These are phyloP conservation scores for Lactarius sanguifluus DNA, from an alignment of 768 basidiomycete species.

Conservation along the genomic window DNA sequence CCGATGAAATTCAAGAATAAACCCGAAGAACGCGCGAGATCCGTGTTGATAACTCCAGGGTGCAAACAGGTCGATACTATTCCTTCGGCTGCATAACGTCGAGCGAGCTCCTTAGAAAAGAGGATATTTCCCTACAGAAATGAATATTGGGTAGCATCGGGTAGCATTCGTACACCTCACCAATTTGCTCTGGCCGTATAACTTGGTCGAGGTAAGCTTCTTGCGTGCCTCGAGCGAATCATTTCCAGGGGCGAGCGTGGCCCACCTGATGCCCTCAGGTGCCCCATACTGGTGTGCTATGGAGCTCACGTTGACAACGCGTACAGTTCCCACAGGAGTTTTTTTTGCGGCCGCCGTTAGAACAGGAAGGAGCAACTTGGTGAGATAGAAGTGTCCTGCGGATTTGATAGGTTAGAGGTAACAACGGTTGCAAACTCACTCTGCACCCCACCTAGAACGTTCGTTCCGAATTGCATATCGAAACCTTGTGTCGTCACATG, in stretches of 20 bases:
- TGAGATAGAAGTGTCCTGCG: constrained; percentile 30
- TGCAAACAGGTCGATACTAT: constrained; percentile 30
- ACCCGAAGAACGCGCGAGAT: constrained; percentile 1
- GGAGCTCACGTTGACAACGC: constrained; percentile 33
- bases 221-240: constrained; percentile 11
- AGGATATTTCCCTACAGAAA: constrained; percentile 31
- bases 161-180: constrained; percentile 1
- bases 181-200: constrained; percentile 24
- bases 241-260: neutral
- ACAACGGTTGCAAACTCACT: no score
- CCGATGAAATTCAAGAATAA: neutral
- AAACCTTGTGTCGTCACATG: constrained; percentile 25
- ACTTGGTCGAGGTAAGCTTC: neutral
- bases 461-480: constrained; percentile 31
- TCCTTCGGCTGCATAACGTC: constrained; percentile 30
- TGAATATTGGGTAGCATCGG: neutral
- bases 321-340: constrained; percentile 24
- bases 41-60: constrained; percentile 8
- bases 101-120: constrained; percentile 33
- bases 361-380: constrained; percentile 33
- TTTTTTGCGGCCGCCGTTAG: constrained; percentile 27
- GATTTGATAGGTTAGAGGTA: neutral
- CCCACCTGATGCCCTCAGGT: constrained; percentile 10
- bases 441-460: constrained; percentile 24
- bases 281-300: neutral